These are phyloP conservation scores for Dianthus caryophyllus DNA, from an alignment of 148 eudicot genomes.

Conservation along the genomic window DNA sequence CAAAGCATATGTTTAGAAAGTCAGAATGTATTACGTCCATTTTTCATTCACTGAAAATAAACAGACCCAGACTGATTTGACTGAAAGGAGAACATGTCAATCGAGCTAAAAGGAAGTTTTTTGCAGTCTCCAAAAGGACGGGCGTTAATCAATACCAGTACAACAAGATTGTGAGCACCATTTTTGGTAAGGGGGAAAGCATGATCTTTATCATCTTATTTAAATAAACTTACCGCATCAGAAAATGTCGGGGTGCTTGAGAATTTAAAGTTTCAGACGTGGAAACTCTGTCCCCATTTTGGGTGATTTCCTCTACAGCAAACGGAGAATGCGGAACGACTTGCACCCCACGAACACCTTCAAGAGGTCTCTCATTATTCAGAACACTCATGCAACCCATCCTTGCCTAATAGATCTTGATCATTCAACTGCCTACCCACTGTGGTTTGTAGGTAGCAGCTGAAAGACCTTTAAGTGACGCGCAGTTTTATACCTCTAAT, in stretches of 20 bases:
- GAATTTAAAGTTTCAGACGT: slow-evolving; percentile 25
- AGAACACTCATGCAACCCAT: slow-evolving; percentile 59
- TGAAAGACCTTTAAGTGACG: slow-evolving; percentile 3
- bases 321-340: slow-evolving; percentile 73
- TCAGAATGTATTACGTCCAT: neutral
- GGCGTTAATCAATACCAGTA: neutral
- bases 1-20: neutral
- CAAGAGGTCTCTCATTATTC: slow-evolving; percentile 47
- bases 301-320: slow-evolving; percentile 57
- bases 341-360: slow-evolving; percentile 82
- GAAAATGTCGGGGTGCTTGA: slow-evolving; percentile 31
- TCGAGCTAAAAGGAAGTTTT: neutral
- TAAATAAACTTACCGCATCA: slow-evolving; percentile 49
- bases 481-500: neutral
- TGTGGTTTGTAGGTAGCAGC: slow-evolving; percentile 33
- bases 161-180: neutral
- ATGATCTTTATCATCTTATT: neutral
- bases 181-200: neutral
- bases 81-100: neutral
- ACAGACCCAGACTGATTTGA: neutral
- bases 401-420: slow-evolving; percentile 41
- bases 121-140: too few relatives aligned
- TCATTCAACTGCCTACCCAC: slow-evolving; percentile 60
- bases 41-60: neutral
- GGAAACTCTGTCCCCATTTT: slow-evolving; percentile 40